These are phyloP conservation scores for Ophiobolus disseminans DNA, from an alignment of 2,329 filamentous ascomycete genomes.

Conservation along the genomic window DNA sequence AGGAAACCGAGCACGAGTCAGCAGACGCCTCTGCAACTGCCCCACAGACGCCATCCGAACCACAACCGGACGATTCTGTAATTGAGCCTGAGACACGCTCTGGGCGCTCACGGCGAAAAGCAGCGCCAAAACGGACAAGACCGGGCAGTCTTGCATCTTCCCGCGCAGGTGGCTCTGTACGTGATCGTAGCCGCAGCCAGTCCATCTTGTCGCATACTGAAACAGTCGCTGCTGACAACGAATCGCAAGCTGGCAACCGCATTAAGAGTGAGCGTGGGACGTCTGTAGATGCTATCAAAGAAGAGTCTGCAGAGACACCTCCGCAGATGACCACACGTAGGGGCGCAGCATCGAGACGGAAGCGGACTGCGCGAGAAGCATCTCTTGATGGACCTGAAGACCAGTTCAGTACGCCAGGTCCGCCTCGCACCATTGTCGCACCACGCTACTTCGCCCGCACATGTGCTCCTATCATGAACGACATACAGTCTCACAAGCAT, in stretches of 20 bases:
- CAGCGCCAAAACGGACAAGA: conserved; percentile 35
- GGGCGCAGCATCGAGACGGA: conserved; percentile 48
- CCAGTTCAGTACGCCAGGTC: conserved; percentile 33
- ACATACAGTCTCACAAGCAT: conserved; percentile 60
- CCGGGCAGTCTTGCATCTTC: conserved; percentile 56
- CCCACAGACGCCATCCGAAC: conserved; percentile 17
- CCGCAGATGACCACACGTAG: conserved; percentile 42
- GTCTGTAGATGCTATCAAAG: conserved; percentile 52
- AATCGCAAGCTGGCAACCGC: conserved; percentile 46
- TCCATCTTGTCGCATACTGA: conserved; percentile 57
- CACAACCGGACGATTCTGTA: conserved; percentile 31
- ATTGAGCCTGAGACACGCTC: conserved; percentile 37
- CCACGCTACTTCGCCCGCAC: conserved; percentile 59
- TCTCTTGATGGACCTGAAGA: conserved; percentile 44
- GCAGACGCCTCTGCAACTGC: conserved; percentile 21
- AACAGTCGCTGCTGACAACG: conserved; percentile 49
- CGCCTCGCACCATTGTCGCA: conserved; percentile 49
- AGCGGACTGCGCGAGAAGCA: conserved; percentile 46
- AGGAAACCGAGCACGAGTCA: conserved; percentile 21
- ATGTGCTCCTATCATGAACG: conserved; percentile 58
- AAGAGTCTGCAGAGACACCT: conserved; percentile 39
- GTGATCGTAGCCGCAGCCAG: conserved; percentile 56
- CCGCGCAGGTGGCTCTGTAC: conserved; percentile 52
- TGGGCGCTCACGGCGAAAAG: conserved; percentile 42
- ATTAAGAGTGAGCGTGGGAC: conserved; percentile 59